These are phyloP conservation scores for Aegle marmelos DNA, from an alignment of 345 rosid genomes.

Conservation along the genomic window DNA sequence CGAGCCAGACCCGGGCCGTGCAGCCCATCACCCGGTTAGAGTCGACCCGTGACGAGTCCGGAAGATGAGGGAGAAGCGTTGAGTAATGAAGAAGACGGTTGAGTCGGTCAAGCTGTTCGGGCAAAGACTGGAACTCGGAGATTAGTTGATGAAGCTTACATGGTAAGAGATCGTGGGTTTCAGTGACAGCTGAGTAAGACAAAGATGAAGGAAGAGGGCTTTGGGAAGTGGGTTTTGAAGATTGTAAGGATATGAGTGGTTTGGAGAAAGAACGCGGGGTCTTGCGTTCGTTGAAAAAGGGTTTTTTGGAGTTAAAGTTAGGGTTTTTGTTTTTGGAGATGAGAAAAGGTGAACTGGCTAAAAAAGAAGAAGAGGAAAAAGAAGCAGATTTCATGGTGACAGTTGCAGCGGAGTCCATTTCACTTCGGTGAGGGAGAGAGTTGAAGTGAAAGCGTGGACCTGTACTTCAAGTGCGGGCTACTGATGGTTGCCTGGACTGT, in stretches of 20 bases:
- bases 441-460: neutral
- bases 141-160: constrained; percentile 48
- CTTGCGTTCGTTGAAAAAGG: constrained; percentile 25
- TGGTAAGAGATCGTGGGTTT: constrained; percentile 42
- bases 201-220: constrained; percentile 29
- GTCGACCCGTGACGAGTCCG: constrained; percentile 55
- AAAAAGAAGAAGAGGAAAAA: constrained; percentile 6
- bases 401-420: constrained; percentile 35
- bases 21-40: constrained; percentile 96
- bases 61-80: constrained; percentile 49
- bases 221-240: constrained; percentile 18
- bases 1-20: constrained; percentile 87
- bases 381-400: constrained; percentile 27
- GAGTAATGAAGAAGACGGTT: constrained; percentile 72
- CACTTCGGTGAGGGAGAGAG: neutral
- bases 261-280: constrained; percentile 17
- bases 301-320: constrained; percentile 18
- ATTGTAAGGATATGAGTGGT: constrained; percentile 38
- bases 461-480: constrained; percentile 9
- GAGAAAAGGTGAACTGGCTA: constrained; percentile 18
- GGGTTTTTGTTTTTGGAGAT: constrained; percentile 31
- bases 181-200: constrained; percentile 51
- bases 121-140: constrained; percentile 60
- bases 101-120: constrained; percentile 60
- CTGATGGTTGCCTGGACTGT: neutral